phyloP scores from a whole-genome alignment of 257 asterid species.

The Haberlea rhodopensis region DNA sequence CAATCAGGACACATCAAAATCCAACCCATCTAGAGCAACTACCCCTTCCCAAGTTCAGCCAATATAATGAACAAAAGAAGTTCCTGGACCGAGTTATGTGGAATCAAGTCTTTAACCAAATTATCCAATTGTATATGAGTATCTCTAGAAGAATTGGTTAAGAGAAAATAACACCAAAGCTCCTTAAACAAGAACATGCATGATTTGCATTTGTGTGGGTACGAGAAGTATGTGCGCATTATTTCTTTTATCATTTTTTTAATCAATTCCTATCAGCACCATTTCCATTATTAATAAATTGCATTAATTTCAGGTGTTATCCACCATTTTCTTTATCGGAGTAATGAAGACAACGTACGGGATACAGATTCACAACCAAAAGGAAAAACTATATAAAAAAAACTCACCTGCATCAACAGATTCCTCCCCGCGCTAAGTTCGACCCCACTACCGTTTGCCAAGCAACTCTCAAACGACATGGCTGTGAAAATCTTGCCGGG shows the following conservation, averaged over 20 bases:
- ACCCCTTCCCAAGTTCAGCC: not conserved
- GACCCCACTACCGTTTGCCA: constrained; percentile 36
- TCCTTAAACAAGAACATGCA: not conserved
- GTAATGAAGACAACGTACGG: constrained; percentile 3
- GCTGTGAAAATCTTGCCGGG: constrained; percentile 90
- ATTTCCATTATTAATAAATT: not conserved
- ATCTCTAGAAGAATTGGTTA: constrained; percentile 1
- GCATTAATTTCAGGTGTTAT: not conserved
- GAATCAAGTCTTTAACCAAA: not conserved
- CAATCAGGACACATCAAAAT: too few relatives aligned
- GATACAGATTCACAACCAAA: not conserved
- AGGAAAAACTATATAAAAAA: not conserved
- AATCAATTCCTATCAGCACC: not conserved
- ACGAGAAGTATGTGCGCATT: not conserved
- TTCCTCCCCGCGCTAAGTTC: constrained; percentile 57
- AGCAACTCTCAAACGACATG: constrained; percentile 67
- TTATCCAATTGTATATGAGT: not conserved
- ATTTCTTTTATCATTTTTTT: not conserved
- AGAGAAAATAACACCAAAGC: constrained; percentile 4
- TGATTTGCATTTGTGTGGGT: not conserved
- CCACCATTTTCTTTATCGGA: not conserved
- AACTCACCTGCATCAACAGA: constrained; percentile 75
- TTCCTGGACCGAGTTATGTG: not conserved
- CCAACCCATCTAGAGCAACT: not conserved
- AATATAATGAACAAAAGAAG: too few relatives aligned